Base-by-base conservation (phyloP, 2,329 filamentous ascomycete species). In the Emergomyces orientalis region DNA sequence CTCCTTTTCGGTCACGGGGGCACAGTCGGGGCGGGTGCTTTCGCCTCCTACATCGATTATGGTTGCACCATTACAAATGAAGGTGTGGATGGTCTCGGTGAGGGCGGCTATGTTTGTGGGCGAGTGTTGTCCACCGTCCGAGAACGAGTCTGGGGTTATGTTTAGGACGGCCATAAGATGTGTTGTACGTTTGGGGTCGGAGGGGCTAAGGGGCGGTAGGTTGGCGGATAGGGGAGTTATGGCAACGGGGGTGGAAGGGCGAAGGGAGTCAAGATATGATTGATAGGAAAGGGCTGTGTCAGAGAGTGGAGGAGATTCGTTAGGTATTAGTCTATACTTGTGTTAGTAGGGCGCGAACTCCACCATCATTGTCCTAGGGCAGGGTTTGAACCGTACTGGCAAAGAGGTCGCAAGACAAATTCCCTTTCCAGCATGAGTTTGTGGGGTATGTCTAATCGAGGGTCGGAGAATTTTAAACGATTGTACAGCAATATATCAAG, bases 101-200 rank as follows among this genome's bases (percentile, higher is more conserved):
- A 94, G 80, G 32, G 78, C 68, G 30, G 74, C 65, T 1, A 77
- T 65, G 65, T 84, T 79, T 14, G 76, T 71, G 30, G 79, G 71
- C 52, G 78, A 76, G 73, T 91, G 84, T 9, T 80, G 71, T 9
- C 91, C 91, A 61, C 91, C 93, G 72, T 97, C 92, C 0, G 93
- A 97, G 79, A 99, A 99, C 11, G 93, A 97, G 77, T 99, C 93
- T 0, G 93, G 93, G 0, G 94, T 97, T 60, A 96, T 79, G 75
- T 99, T 99, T 55, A 97, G 81, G 66, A 99, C 96, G 62, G 89
- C 90, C 94, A 99, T 99, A 68, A 97, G 77, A 55, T 86, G 85
- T 0, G 93, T 97, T 61, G 78, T 80, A 57, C 87, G 83, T 55
- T 71, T 72, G 0, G 78, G 74, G 64, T 81, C 79, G 7, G 81